A percentile compares a stretch with the other conserved stretches of the same genome.
phyloP scores from a whole-genome alignment of 768 basidiomycete species.

The Baorangia bicolor region DNA sequence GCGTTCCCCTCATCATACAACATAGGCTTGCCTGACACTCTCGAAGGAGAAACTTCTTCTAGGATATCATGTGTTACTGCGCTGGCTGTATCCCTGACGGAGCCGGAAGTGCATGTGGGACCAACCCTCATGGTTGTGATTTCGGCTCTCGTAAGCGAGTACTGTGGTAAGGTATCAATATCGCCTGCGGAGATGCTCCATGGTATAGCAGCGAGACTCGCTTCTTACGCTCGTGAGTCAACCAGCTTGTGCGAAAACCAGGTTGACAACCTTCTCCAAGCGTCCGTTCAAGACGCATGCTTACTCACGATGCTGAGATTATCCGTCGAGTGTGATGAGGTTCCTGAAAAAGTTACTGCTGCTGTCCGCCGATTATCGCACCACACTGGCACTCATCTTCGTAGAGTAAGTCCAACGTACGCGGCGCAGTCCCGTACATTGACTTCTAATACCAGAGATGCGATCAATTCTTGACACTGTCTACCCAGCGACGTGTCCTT shows the following conservation, averaged over 20 bases:
- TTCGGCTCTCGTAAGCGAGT: conserved; percentile 68
- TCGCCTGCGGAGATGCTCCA: conserved; percentile 49
- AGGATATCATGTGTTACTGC: conserved; percentile 44
- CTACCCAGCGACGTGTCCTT: conserved; percentile 45
- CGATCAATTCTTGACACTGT: conserved; percentile 59
- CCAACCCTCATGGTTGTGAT: conserved; percentile 66
- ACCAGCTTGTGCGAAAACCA: conserved; percentile 15
- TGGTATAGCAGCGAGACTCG: conserved; percentile 43
- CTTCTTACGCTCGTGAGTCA: conserved; percentile 43
- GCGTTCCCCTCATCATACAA: conserved; percentile 10
- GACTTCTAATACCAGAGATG: conserved; percentile 52
- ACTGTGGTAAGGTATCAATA: conserved; percentile 49
- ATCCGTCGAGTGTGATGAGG: conserved; percentile 53
- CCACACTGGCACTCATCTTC: conserved; percentile 53
- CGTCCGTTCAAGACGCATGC: conserved; percentile 69
- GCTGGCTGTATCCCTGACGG: conserved; percentile 44
- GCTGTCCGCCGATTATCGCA: conserved; percentile 45
- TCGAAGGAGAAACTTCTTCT: conserved; percentile 41
- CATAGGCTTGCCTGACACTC: conserved; percentile 9
- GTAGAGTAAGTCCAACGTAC: conserved; percentile 43
- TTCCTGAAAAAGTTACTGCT: conserved; percentile 46
- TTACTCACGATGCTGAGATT: conserved; percentile 71
- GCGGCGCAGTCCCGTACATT: background rate
- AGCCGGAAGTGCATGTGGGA: conserved; percentile 39
- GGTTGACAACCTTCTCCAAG: conserved; percentile 36